A percentile compares a stretch with the other conserved stretches of the same genome.
Conservation (phyloP, 2,329 filamentous ascomycete species). For the Aspergillus puulaauensis region DNA sequence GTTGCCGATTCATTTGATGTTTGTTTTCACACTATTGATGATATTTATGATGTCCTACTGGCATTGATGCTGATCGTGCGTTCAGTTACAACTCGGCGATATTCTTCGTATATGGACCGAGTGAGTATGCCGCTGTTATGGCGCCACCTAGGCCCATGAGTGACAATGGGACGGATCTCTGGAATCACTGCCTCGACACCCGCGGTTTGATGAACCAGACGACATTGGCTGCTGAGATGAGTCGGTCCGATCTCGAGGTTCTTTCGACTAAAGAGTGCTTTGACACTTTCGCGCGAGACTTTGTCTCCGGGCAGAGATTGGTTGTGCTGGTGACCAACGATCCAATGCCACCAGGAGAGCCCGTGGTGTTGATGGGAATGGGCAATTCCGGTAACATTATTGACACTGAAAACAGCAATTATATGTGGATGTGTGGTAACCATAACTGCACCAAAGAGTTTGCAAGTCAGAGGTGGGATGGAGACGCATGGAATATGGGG, state of each 20-base stretch:
- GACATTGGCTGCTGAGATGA: background rate
- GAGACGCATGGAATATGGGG: background rate
- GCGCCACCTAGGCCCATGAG: background rate
- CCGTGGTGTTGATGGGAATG: background rate
- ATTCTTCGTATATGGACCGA: background rate
- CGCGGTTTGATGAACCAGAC: background rate
- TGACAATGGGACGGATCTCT: background rate
- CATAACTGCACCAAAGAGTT: background rate
- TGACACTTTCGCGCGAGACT: slow-evolving; percentile 4
- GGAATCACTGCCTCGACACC: background rate
- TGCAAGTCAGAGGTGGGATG: background rate
- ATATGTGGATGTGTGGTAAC: slow-evolving; percentile 1
- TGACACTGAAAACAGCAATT: too few relatives aligned
- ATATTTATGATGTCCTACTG: background rate
- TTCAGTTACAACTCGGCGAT: slow-evolving; percentile 9
- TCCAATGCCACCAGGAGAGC: background rate
- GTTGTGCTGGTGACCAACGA: slow-evolving; percentile 2
- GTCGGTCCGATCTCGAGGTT: background rate
- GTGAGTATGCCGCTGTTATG: background rate
- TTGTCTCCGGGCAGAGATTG: background rate
- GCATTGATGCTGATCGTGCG: background rate
- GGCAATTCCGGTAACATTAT: background rate
- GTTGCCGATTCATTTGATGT: slow-evolving; percentile 9
- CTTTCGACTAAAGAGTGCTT: slow-evolving; percentile 5
- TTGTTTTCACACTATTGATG: background rate